Base-by-base conservation (phyloP, 2,329 filamentous ascomycete species). In the Fulvia fulva region DNA sequence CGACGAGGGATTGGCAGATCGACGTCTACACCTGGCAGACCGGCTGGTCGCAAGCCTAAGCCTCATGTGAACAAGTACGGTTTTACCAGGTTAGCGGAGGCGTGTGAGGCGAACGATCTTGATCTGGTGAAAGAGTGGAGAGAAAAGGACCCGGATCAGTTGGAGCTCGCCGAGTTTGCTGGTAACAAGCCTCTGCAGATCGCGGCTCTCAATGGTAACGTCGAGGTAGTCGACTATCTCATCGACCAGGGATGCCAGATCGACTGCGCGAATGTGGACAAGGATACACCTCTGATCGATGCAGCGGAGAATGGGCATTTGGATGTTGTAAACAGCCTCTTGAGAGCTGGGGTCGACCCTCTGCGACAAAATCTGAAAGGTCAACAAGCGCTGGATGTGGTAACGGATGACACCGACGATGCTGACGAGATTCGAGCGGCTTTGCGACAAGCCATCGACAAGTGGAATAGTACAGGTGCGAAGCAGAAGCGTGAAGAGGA, bases 131-230 rank as follows among this genome's bases (percentile, higher is more conserved):
- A 89, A 71, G 82, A 84, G 66, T 84, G 89, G 62, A 82, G 91
- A 30, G 79, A 83, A 8, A 90, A 95, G 70, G 84, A 91, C 21
- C 91, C 91, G 0, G 90, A 95, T 62, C 91, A 97, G 73, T 75
- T 97, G 55, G 90, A 99, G 66, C 83, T 92, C 58, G 86, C 90
- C 23, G 94, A 99, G 70, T 95, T 96, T 71, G 94, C 94, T 14
- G 90, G 91, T n/a, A 97, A 97, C 69, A 95, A 93, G 0, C 94
- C 94, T 23, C 80, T 99, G 32, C 94, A 99, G 73, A 94, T 96
- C 64, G 93, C 94, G 32, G 87, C 92, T 30, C 81, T 99, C 58
- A 88, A 94, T 69, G 94, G 94, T 6, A 89, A 87, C 72, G 87
- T 87, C 30, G 85, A 94, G 55, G 92, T 97, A 57, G 94, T 97